Base-by-base conservation (phyloP, 306 rosid species). In the Dryas octopetala region DNA sequence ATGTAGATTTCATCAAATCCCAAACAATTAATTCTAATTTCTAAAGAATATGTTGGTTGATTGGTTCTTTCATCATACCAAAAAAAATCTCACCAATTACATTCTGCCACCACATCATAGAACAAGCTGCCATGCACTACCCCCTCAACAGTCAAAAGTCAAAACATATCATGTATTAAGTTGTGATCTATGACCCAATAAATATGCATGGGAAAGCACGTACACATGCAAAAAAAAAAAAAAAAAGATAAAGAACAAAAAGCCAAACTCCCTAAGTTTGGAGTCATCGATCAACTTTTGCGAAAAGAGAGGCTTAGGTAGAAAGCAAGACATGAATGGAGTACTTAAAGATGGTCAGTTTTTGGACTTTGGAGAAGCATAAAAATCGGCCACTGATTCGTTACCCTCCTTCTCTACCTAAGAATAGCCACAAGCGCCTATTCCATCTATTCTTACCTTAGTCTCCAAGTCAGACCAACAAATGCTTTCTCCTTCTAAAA, bases 371-470 rank as follows among this genome's bases (percentile, higher is more conserved):
- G 76, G 73, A 77, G 44, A 73, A 74, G 74, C 90, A 79, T 59
- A 83, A 73, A 81, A 74, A 77, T 85, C 84, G 87, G 82, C 92
- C 55, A 51, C 74, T 81, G 89, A 89, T 91, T 89, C 94, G 93
- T 91, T 91, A 62, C 96, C 38, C 85, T 81, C 80, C 62, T 7
- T 85, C 87, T 75, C 81, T 48, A 48, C 11, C 61, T 76, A 81
- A 81, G 74, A 64, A 76, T 76, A 15, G 74, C 72, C 84, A 72
- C 91, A 91, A 88, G 91, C 89, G 3, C 38, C 38, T 32, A 32
- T 32, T 32, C 38, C 38, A 32, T 32, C 38, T 88, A 90, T 90
- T 75, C 96, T 85, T 88, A 78, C 70, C 96, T 81, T 88, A 58
- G 67, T 71, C 55, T 55, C 63, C 72, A 82, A 90, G 95, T 85